Evolutionary conservation across 129 eudicot genomes (phyloP).

Genomic region (Cynara cardunculus): DNA sequence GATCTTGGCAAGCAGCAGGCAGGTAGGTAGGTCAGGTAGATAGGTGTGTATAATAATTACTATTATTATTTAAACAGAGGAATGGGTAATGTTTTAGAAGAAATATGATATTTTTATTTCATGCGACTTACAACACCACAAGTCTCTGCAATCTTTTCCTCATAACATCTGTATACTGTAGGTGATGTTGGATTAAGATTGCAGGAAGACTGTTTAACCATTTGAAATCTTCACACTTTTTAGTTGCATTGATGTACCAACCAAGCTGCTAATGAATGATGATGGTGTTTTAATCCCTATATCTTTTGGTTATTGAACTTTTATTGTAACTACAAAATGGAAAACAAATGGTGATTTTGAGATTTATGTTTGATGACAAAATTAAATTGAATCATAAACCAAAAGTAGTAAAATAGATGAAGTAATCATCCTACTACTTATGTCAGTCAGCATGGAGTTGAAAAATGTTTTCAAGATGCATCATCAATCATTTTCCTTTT

Average conservation of each 20-base stretch:
- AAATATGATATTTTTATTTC: background rate
- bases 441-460: too few relatives aligned
- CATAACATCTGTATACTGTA: background rate
- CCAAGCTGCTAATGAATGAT: background rate
- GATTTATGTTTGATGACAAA: too few relatives aligned
- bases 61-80: background rate
- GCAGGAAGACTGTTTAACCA: background rate
- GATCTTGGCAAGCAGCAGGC: too few relatives aligned
- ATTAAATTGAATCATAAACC: background rate
- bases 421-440: too few relatives aligned
- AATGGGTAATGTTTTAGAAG: background rate
- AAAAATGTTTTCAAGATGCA: too few relatives aligned
- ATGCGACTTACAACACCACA: background rate
- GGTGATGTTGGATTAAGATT: background rate
- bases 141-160: background rate
- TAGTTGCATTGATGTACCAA: background rate
- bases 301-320: background rate
- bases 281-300: too few relatives aligned
- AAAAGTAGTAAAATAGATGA: background rate
- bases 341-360: too few relatives aligned
- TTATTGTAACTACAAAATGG: too few relatives aligned
- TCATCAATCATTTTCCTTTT: too few relatives aligned
- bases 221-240: background rate
- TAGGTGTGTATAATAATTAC: background rate
- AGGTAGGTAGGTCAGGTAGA: background rate